Percentiles rank a stretch among this genome's conserved stretches.
Conservation (phyloP, 495 filamentous ascomycete species). For the Penicillium arizonense region DNA sequence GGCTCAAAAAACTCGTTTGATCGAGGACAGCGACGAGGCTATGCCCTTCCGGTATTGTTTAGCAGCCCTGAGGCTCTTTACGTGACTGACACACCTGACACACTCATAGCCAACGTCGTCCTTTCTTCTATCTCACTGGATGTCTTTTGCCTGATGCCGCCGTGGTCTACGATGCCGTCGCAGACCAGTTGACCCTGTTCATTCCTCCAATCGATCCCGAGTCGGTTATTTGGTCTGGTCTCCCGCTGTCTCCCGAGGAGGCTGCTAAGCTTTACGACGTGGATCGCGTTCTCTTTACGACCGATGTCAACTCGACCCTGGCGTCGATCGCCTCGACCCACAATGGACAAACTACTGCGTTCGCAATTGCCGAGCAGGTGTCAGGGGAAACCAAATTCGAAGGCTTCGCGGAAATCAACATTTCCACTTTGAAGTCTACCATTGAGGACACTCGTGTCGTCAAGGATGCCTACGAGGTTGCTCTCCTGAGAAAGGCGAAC, state of each 20-base stretch:
- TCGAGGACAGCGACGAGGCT: constrained; percentile 81
- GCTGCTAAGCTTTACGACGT: constrained; percentile 78
- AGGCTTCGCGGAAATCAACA: constrained; percentile 60
- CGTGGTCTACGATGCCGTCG: constrained; percentile 74
- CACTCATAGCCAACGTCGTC: constrained; percentile 66
- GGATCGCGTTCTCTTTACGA: constrained; percentile 68
- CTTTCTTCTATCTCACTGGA: constrained; percentile 94
- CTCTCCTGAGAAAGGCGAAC: constrained; percentile 80
- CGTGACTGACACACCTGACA: constrained; percentile 3
- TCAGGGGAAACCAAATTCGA: constrained; percentile 63
- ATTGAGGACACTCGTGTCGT: constrained; percentile 76
- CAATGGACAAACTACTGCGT: constrained; percentile 54
- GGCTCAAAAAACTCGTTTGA: constrained; percentile 70
- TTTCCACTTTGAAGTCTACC: constrained; percentile 62
- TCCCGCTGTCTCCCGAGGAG: constrained; percentile 75
- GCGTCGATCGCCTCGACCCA: constrained; percentile 41
- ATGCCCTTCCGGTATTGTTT: constrained; percentile 66
- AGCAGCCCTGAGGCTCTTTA: too few relatives aligned
- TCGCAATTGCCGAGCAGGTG: constrained; percentile 70
- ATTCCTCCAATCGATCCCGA: constrained; percentile 88
- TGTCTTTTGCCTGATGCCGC: constrained; percentile 79
- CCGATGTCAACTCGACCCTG: constrained; percentile 66
- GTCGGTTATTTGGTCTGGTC: constrained; percentile 92
- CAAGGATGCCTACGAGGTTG: constrained; percentile 84
- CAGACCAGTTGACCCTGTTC: constrained; percentile 76